Percentiles rank a stretch among this genome's conserved stretches.
Evolutionary conservation across 495 filamentous ascomycete genomes (phyloP).

Genomic region (Daldinia loculata): DNA sequence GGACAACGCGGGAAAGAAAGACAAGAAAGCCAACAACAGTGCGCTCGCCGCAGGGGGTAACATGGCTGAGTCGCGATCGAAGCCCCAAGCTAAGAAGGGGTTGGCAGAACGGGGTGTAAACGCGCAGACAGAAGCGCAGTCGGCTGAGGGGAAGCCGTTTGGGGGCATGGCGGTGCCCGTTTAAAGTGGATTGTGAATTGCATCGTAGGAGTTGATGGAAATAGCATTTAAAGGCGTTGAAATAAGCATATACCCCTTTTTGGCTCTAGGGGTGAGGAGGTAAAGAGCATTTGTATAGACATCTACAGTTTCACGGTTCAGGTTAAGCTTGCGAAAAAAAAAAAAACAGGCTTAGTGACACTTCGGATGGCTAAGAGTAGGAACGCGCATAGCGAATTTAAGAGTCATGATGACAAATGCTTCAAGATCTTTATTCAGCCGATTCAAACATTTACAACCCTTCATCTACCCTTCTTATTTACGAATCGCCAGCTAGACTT

Average conservation of each 20-base stretch:
- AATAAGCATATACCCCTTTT: constrained; percentile 22
- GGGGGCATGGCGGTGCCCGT: constrained; percentile 27
- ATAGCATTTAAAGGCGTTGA: constrained; percentile 43
- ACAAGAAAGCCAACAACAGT: constrained; percentile 47
- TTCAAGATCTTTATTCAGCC: neutral
- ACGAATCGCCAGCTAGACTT: constrained; percentile 48
- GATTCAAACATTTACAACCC: neutral
- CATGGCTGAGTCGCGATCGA: constrained; percentile 42
- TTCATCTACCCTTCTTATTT: neutral
- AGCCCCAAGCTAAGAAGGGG: constrained; percentile 39
- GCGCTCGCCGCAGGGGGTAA: constrained; percentile 51
- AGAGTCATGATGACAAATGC: neutral
- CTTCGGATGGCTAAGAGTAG: neutral
- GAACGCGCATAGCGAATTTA: neutral
- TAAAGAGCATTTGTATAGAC: constrained; percentile 18
- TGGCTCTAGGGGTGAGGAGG: neutral
- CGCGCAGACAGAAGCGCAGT: constrained; percentile 10
- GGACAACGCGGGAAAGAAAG: constrained; percentile 52
- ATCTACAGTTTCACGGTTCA: constrained; percentile 6
- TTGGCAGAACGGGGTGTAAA: constrained; percentile 47
- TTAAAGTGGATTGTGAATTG: neutral
- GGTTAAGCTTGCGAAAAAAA: neutral
- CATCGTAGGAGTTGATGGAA: constrained; percentile 15
- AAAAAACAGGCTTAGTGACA: constrained; percentile 5
- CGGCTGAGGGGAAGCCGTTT: constrained; percentile 16